Conservation (phyloP, 129 eudicot species). For the Flaveria ramosissima region DNA sequence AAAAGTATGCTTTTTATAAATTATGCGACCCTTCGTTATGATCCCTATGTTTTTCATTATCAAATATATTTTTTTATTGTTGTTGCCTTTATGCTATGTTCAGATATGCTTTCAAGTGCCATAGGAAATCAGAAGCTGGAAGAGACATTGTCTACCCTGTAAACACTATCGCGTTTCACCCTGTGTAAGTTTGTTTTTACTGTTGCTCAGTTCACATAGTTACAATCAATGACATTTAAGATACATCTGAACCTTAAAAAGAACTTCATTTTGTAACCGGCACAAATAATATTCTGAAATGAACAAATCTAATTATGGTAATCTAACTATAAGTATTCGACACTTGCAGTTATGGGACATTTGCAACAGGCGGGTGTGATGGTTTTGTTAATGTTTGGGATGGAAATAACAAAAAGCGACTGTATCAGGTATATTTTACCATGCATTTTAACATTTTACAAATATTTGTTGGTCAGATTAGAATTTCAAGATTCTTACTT, state of each 20-base stretch:
- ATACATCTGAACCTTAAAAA: slow-evolving; percentile 2
- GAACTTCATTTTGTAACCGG: not conserved
- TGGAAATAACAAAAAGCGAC: slow-evolving; percentile 91
- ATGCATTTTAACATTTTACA: not conserved
- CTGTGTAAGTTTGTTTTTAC: slow-evolving; percentile 62
- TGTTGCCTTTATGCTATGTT: slow-evolving; percentile 10
- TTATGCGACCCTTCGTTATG: not conserved
- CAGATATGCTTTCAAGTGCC: slow-evolving; percentile 98
- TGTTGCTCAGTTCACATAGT: not conserved
- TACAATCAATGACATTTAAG: not conserved
- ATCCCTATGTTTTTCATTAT: not conserved
- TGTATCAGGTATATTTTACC: slow-evolving; percentile 64
- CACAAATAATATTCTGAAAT: not conserved
- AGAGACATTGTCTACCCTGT: slow-evolving; percentile 95
- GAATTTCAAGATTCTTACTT: not conserved
- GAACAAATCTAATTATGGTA: not conserved
- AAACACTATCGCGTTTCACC: slow-evolving; percentile 92
- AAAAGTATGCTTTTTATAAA: slow-evolving; percentile 51
- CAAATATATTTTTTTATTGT: not conserved
- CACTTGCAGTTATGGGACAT: slow-evolving; percentile 82
- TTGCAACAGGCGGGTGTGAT: slow-evolving; percentile 97
- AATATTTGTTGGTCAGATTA: not conserved
- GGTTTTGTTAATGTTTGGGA: slow-evolving; percentile 97
- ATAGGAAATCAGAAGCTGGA: slow-evolving; percentile 94
- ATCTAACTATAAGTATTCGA: not conserved